Percentiles rank a stretch among this genome's conserved stretches.
phyloP scores from a whole-genome alignment of 441 rosid genomes.

The Adansonia grandidieri region DNA sequence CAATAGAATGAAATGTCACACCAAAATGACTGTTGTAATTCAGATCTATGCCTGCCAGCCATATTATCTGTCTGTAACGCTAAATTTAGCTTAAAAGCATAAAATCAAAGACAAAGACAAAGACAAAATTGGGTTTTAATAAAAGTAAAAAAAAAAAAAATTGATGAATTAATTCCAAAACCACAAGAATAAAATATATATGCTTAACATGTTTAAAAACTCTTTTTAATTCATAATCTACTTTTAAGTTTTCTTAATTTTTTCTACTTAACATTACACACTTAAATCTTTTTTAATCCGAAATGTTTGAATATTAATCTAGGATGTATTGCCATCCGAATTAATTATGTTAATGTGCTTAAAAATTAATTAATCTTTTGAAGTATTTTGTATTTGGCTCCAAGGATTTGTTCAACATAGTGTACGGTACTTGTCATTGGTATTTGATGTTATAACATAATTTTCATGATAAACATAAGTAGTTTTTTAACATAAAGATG shows the following conservation, averaged over 20 bases:
- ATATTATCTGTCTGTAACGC: not conserved
- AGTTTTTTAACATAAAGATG: not conserved
- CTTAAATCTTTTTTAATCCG: too few relatives aligned
- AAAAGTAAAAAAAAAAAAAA: not conserved
- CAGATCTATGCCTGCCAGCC: conserved; percentile 2
- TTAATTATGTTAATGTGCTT: too few relatives aligned
- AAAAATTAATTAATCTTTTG: too few relatives aligned
- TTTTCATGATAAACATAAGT: not conserved
- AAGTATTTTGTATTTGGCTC: not conserved
- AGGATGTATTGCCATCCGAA: too few relatives aligned
- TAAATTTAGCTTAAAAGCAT: not conserved
- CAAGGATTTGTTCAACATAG: not conserved
- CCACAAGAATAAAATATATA: too few relatives aligned
- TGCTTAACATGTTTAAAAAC: too few relatives aligned
- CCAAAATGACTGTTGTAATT: conserved; percentile 2
- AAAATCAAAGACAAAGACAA: not conserved
- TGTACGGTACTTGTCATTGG: conserved; percentile 7
- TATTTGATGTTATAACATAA: not conserved
- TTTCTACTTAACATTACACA: too few relatives aligned
- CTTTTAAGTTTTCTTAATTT: too few relatives aligned
- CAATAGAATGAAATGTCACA: not conserved
- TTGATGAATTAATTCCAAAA: not conserved
- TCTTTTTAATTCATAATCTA: too few relatives aligned
- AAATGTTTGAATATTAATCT: too few relatives aligned
- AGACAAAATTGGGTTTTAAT: too few relatives aligned